phyloP scores from a whole-genome alignment of 192 early-diverging fungal species.

The Lobosporangium transversale region DNA sequence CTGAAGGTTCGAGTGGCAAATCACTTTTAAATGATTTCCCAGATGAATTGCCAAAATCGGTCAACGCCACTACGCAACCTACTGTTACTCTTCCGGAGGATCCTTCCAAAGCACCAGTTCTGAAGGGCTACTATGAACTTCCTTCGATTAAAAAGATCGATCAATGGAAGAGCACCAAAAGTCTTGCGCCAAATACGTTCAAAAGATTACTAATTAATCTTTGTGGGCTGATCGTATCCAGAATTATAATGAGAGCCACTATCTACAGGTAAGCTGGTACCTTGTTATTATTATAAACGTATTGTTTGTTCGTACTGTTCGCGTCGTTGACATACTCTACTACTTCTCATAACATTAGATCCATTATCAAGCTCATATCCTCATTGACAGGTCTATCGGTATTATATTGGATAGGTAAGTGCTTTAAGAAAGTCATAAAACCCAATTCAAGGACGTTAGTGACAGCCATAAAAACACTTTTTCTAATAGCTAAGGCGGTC shows the following conservation, averaged over 20 bases:
- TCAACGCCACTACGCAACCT: neutral
- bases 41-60: conserved; percentile 1
- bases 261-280: conserved; percentile 25
- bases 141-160: conserved; percentile 44
- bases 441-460: no score
- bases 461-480: neutral
- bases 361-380: conserved; percentile 9
- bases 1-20: conserved; percentile 3
- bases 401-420: conserved; percentile 38
- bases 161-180: conserved; percentile 39
- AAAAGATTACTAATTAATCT: conserved; percentile 25
- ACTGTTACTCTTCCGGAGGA: conserved; percentile 14
- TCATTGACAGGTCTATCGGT: conserved; percentile 3
- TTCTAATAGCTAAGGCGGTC: neutral
- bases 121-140: conserved; percentile 32
- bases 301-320: no score
- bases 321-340: no score
- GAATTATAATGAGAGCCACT: conserved; percentile 7
- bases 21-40: conserved; percentile 35
- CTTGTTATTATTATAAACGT: no score
- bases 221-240: conserved; percentile 4
- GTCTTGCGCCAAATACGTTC: conserved; percentile 36
- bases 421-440: no score
- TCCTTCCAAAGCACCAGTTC: conserved; percentile 23
- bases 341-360: conserved; percentile 13